Evolutionary conservation across 2,329 filamentous ascomycete genomes (phyloP).

Genomic region (Talaromyces piceae): DNA sequence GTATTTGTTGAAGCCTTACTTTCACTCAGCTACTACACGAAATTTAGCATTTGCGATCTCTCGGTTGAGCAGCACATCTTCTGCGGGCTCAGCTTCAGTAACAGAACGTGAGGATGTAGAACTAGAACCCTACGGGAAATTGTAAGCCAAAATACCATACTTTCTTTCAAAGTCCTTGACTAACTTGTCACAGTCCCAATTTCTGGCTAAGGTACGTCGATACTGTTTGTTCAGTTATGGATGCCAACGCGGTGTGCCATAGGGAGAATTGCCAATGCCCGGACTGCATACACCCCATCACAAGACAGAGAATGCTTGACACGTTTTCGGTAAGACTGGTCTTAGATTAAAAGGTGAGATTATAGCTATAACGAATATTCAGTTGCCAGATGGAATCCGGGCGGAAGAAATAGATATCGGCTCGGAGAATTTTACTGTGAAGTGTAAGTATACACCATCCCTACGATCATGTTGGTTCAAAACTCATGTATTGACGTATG

Average conservation of each 20-base stretch:
- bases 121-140: slow-evolving; percentile 1
- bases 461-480: slow-evolving; percentile 9
- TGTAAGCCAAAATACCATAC: neutral
- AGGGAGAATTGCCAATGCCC: slow-evolving; percentile 66
- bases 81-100: neutral
- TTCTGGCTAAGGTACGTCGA: slow-evolving; percentile 11
- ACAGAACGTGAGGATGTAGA: neutral
- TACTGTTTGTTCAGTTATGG: neutral
- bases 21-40: neutral
- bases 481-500: neutral
- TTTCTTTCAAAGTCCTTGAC: neutral
- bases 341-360: neutral
- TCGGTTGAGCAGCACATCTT: too few relatives aligned
- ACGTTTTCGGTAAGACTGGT: slow-evolving; percentile 53
- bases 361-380: neutral
- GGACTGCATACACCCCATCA: slow-evolving; percentile 61
- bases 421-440: slow-evolving; percentile 38
- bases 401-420: slow-evolving; percentile 25
- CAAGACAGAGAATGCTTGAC: slow-evolving; percentile 60
- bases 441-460: slow-evolving; percentile 38
- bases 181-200: slow-evolving; percentile 2
- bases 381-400: slow-evolving; percentile 44
- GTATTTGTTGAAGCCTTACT: neutral
- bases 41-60: too few relatives aligned
- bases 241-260: neutral